A percentile compares a stretch with the other conserved stretches of the same genome.
Evolutionary conservation across 1,139 yeast species (phyloP).

Genomic region (Debaryomyces singareniensis): DNA sequence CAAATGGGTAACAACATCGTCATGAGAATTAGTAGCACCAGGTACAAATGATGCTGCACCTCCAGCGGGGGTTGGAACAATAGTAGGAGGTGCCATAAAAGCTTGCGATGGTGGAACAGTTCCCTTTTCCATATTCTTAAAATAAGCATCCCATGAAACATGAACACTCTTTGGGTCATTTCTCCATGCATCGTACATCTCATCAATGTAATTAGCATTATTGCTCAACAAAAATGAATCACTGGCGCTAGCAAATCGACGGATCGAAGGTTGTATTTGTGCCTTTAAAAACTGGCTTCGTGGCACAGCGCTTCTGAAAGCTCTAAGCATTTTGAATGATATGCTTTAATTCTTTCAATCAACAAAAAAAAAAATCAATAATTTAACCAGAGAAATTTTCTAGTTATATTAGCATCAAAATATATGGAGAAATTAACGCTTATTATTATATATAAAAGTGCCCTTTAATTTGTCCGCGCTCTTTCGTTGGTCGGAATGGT

Average conservation of each 20-base stretch:
- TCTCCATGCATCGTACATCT: conserved; percentile 95
- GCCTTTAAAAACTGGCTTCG: conserved; percentile 19
- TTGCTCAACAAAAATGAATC: conserved; percentile 81
- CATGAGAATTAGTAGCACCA: conserved; percentile 37
- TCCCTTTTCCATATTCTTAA: conserved; percentile 77
- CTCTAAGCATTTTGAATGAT: conserved; percentile 31
- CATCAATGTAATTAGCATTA: conserved; percentile 91
- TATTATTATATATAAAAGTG: neutral
- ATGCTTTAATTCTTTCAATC: conserved; percentile 3
- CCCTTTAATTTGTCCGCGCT: conserved; percentile 7
- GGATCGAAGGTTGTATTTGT: conserved; percentile 10
- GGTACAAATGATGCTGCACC: conserved; percentile 59
- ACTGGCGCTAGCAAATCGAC: conserved; percentile 22
- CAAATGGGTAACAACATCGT: conserved; percentile 80
- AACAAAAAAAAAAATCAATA: neutral
- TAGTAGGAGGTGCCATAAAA: conserved; percentile 84
- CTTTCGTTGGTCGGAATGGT: conserved; percentile 3
- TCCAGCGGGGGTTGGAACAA: conserved; percentile 71
- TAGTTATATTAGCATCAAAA: conserved; percentile 1
- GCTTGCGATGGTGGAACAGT: conserved; percentile 69
- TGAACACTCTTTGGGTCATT: conserved; percentile 88
- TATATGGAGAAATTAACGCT: neutral
- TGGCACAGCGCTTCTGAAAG: conserved; percentile 35
- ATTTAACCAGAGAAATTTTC: conserved; percentile 2
- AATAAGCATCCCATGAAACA: conserved; percentile 94